Percentiles rank a stretch among this genome's conserved stretches.
phyloP scores from a whole-genome alignment of 1,284 basidiomycete species.

The Irpex sp. region DNA sequence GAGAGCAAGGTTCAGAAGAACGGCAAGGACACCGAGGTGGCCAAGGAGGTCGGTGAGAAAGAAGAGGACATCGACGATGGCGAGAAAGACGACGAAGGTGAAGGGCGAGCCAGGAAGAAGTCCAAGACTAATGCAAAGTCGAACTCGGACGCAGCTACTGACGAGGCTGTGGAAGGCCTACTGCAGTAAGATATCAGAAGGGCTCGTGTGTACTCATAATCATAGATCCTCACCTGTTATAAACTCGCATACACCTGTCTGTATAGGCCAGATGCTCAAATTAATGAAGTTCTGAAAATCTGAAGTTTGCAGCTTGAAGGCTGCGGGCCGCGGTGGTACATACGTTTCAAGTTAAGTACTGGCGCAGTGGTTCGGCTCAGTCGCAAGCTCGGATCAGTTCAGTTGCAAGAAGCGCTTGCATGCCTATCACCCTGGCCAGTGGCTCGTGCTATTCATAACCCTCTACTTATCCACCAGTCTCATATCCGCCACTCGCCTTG shows the following conservation, averaged over 20 bases:
- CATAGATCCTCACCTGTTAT: too few relatives aligned
- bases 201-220: background rate
- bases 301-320: too few relatives aligned
- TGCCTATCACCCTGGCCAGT: too few relatives aligned
- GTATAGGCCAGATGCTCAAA: too few relatives aligned
- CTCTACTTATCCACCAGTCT: background rate
- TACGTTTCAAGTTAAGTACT: too few relatives aligned
- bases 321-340: too few relatives aligned
- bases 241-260: too few relatives aligned
- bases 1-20: background rate
- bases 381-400: too few relatives aligned
- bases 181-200: background rate
- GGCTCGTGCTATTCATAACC: too few relatives aligned
- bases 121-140: slow-evolving; percentile 16
- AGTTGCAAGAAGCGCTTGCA: too few relatives aligned
- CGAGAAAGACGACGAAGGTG: background rate
- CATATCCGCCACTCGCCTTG: background rate
- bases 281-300: too few relatives aligned
- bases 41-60: background rate
- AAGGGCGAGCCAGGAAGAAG: slow-evolving; percentile 21
- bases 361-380: too few relatives aligned
- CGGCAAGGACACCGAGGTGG: background rate
- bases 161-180: background rate
- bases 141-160: background rate
- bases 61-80: slow-evolving; percentile 1